phyloP scores from a whole-genome alignment of 495 filamentous ascomycete genomes.

The Entonaema liquescens region DNA sequence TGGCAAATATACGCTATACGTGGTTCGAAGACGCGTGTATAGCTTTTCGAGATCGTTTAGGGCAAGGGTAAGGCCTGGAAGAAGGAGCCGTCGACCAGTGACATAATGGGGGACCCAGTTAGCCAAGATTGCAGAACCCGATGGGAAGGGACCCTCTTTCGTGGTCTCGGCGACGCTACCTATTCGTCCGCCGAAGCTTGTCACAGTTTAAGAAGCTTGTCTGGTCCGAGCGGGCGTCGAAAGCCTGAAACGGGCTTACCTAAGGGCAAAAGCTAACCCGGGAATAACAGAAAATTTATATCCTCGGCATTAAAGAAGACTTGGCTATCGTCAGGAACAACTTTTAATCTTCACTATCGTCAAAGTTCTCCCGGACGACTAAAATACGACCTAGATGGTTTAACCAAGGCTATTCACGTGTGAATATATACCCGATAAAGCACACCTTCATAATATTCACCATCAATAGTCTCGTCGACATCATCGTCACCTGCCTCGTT shows the following conservation, averaged over 20 bases:
- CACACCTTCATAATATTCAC: not conserved
- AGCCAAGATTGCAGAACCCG: not conserved
- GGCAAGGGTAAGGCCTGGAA: not conserved
- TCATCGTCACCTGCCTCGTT: not conserved
- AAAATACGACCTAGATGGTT: not conserved
- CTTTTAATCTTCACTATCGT: not conserved
- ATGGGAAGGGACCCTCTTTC: not conserved
- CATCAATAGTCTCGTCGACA: not conserved
- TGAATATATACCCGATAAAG: not conserved
- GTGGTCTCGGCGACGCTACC: not conserved
- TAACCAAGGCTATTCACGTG: not conserved
- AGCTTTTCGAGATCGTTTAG: not conserved
- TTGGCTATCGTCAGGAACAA: constrained; percentile 1
- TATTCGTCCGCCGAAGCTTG: constrained; percentile 22
- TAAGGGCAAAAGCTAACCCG: constrained; percentile 7
- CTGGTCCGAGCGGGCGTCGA: constrained; percentile 19
- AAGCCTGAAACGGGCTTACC: constrained; percentile 13
- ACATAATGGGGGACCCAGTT: not conserved
- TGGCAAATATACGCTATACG: not conserved
- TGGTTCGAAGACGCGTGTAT: not conserved
- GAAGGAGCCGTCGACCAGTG: not conserved
- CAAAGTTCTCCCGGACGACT: not conserved
- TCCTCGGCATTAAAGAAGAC: constrained; percentile 11
- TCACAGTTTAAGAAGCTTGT: not conserved
- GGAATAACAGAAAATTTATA: constrained; percentile 4